phyloP scores from a whole-genome alignment of 2,329 filamentous ascomycete species.

The Beauveria scarabaeidicola region DNA sequence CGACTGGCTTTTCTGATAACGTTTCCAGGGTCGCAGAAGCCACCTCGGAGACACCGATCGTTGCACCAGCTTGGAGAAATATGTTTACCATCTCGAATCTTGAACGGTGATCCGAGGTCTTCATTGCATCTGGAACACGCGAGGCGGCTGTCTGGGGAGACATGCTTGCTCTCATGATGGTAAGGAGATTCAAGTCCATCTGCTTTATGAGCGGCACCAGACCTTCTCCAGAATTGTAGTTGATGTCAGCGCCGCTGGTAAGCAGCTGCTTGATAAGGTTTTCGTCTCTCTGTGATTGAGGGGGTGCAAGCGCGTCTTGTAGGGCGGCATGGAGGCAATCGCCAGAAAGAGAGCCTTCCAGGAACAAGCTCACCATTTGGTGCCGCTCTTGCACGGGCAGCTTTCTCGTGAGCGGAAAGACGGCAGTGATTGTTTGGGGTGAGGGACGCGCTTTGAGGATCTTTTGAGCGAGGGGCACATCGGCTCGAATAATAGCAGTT shows the following conservation, averaged over 20 bases:
- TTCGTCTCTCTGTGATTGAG: constrained; percentile 38
- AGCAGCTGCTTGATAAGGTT: constrained; percentile 44
- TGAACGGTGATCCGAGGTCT: constrained; percentile 30
- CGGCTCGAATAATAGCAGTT: constrained; percentile 37
- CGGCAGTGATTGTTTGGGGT: constrained; percentile 35
- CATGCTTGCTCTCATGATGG: constrained; percentile 36
- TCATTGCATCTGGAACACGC: constrained; percentile 41
- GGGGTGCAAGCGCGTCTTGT: constrained; percentile 43
- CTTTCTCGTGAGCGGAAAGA: constrained; percentile 40
- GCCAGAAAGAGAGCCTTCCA: constrained; percentile 39
- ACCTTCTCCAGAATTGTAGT: constrained; percentile 43
- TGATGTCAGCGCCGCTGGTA: constrained; percentile 43
- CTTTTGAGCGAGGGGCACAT: constrained; percentile 34
- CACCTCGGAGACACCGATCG: constrained; percentile 33
- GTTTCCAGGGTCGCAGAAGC: constrained; percentile 33
- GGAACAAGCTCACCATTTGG: constrained; percentile 40
- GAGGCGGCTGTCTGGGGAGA: constrained; percentile 38
- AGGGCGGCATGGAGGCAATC: constrained; percentile 40
- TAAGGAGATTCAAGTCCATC: constrained; percentile 37
- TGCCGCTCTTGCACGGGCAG: constrained; percentile 36
- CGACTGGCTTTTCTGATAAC: constrained; percentile 37
- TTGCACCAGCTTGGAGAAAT: constrained; percentile 38
- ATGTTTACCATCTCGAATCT: constrained; percentile 39
- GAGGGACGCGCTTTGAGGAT: constrained; percentile 41
- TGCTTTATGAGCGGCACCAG: constrained; percentile 40